These are phyloP conservation scores for Deuterostichococcus epilithicus DNA, from an alignment of 139 green algal species.

Conservation along the genomic window DNA sequence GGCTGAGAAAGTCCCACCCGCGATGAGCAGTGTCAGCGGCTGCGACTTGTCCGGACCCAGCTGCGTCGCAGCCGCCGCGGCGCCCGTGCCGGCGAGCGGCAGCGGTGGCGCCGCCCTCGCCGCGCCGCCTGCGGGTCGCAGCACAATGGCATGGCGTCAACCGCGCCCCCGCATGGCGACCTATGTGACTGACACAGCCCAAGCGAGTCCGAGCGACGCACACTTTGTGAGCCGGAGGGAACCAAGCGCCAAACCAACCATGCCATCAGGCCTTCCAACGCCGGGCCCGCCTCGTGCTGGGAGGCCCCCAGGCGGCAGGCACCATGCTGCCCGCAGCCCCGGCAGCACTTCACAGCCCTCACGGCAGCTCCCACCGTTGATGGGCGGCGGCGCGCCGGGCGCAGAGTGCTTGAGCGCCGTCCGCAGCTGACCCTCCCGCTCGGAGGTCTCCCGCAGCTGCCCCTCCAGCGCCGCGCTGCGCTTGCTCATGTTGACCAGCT, in stretches of 20 bases:
- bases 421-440: conserved; percentile 29
- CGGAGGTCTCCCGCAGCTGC: conserved; percentile 12
- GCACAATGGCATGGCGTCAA: background rate
- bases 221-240: too few relatives aligned
- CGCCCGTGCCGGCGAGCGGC: background rate
- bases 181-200: too few relatives aligned
- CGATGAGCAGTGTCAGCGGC: background rate
- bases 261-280: too few relatives aligned
- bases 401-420: conserved; percentile 31
- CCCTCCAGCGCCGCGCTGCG: conserved; percentile 28
- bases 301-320: too few relatives aligned
- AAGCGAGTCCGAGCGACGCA: too few relatives aligned
- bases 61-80: conserved; percentile 3
- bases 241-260: too few relatives aligned
- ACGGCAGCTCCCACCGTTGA: too few relatives aligned
- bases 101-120: background rate
- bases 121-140: background rate
- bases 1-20: background rate
- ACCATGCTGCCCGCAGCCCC: too few relatives aligned
- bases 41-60: background rate
- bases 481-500: conserved; percentile 31
- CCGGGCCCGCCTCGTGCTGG: too few relatives aligned
- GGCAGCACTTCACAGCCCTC: too few relatives aligned
- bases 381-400: background rate
- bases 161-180: too few relatives aligned